Conservation (phyloP, 495 filamentous ascomycete genomes). For the Aspergillus homomorphus region DNA sequence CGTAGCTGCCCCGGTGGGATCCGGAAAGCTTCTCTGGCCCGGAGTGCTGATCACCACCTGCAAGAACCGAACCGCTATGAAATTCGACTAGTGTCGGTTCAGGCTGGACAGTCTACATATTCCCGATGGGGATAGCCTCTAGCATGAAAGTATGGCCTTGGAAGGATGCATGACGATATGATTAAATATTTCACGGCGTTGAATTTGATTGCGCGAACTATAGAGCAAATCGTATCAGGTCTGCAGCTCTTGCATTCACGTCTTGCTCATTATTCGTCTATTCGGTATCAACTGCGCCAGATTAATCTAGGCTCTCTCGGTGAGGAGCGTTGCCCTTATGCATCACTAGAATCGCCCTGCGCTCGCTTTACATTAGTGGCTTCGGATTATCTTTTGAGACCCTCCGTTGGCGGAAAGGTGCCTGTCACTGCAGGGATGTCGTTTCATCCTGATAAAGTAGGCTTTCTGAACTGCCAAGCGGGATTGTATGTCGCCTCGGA, state of each 20-base stretch:
- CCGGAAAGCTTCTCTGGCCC: slow-evolving; percentile 5
- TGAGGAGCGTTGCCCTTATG: neutral
- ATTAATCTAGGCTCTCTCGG: neutral
- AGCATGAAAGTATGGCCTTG: neutral
- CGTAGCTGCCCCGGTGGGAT: neutral
- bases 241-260: neutral
- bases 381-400: neutral
- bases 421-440: neutral
- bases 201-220: neutral
- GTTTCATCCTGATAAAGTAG: neutral
- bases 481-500: neutral
- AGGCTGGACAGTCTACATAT: neutral
- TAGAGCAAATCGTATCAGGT: neutral
- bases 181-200: neutral
- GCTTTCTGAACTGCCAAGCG: neutral
- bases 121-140: neutral
- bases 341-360: neutral
- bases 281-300: neutral
- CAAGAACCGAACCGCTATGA: slow-evolving; percentile 4
- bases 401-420: neutral
- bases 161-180: slow-evolving; percentile 4
- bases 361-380: slow-evolving; percentile 3
- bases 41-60: slow-evolving; percentile 10
- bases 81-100: neutral
- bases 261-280: neutral